Base-by-base conservation (phyloP, 1,284 basidiomycete genomes). In the Ceratorhiza oryzae-sativae region DNA sequence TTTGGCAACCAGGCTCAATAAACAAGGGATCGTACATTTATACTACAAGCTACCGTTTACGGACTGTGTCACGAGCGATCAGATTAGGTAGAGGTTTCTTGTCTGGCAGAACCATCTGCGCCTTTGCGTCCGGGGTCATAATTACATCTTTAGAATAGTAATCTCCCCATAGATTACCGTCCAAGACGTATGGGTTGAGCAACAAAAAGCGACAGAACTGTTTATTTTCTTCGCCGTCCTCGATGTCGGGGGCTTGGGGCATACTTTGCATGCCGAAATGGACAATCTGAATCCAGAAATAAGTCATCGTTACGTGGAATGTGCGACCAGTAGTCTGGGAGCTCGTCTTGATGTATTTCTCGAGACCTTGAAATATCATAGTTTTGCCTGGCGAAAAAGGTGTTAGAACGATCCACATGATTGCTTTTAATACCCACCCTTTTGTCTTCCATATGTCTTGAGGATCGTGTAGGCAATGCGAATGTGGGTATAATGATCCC, bases 271-370 rank as follows among this genome's bases (percentile, higher is more conserved):
- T 73, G 1, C 72, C 72, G 45, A 73, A 73, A 42, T 73, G 72
- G 15, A 73, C 72, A 18, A 73, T 48, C 45, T 73, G 72, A 23
- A 73, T 73, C 72, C 72, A 73, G 48, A 73, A 73, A 53, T 73
- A 73, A 3, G 72, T 73, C 72, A 73, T 73, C 18, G 72, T 73
- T 18, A 73, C 42, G 42, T 73, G 72, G 51, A 73, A 73, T 3
- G 68, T 59, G 6, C 70, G 53, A 6, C 72, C 70, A n/a, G 68
- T 65, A 25, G 72, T 71, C 53, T 71, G 72, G 12, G 71, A 12
- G 36, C 59, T 71, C n/a, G 58, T 73, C 46, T 39, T 56, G 58
- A 73, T 73, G 45, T 73, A 73, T 20, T 65, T 48, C 53, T 71
- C 36, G 6, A 73, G 23, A 8, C 72, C 72, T 27, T 71, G 59